Conservation (phyloP, 2,329 filamentous ascomycete genomes). For the Colletotrichum phormii region DNA sequence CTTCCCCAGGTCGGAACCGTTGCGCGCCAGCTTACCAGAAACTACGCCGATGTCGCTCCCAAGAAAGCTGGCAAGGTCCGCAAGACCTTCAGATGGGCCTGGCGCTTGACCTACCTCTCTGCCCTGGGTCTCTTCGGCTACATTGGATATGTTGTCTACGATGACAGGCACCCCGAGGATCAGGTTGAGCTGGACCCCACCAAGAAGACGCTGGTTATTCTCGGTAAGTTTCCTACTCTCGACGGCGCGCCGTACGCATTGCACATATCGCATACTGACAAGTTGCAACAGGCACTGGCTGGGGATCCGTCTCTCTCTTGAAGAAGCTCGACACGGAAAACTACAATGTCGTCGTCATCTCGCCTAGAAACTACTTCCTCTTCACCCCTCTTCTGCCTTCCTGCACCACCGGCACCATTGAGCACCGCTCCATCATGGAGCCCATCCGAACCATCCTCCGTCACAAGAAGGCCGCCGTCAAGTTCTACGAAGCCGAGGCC, state of each 20-base stretch:
- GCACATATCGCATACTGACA: constrained; percentile 33
- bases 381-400: constrained; percentile 98
- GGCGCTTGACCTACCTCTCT: constrained; percentile 85
- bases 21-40: constrained; percentile 56
- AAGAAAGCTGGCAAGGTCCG: constrained; percentile 72
- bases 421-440: constrained; percentile 99
- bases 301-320: constrained; percentile 93
- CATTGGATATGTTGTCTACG: constrained; percentile 84
- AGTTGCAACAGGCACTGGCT: constrained; percentile 81
- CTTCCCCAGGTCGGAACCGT: constrained; percentile 39
- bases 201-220: constrained; percentile 97
- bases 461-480: constrained; percentile 92
- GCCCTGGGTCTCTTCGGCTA: constrained; percentile 76
- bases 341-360: constrained; percentile 99
- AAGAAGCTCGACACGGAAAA: constrained; percentile 99
- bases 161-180: constrained; percentile 82
- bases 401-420: constrained; percentile 96
- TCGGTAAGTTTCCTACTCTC: constrained; percentile 71
- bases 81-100: constrained; percentile 79
- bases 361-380: constrained; percentile 99
- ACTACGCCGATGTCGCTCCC: constrained; percentile 62
- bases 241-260: background rate
- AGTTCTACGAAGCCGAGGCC: constrained; percentile 98
- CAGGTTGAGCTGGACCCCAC: constrained; percentile 82
- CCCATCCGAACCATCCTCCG: constrained; percentile 95